These are phyloP conservation scores for Quercus aquifolioides DNA, from an alignment of 306 rosid genomes.

Conservation along the genomic window DNA sequence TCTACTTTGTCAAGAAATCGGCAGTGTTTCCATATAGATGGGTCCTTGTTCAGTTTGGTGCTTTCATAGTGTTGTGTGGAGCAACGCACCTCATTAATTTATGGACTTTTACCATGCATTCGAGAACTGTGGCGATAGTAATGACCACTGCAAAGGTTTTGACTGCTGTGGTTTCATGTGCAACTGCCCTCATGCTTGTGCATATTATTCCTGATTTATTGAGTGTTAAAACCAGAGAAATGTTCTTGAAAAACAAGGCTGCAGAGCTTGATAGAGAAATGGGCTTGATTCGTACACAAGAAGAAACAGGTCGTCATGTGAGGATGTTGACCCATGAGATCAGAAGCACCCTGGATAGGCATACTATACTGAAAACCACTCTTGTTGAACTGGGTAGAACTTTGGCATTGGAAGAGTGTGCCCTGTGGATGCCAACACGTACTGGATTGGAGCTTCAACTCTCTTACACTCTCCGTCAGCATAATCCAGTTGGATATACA, in stretches of 20 bases:
- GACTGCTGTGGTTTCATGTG: conserved; percentile 77
- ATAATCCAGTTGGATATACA: conserved; percentile 83
- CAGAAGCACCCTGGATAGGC: conserved; percentile 77
- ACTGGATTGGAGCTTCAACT: conserved; percentile 96
- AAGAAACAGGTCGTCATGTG: conserved; percentile 82
- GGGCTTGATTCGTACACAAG: conserved; percentile 79
- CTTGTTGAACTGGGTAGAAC: conserved; percentile 83
- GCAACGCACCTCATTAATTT: conserved; percentile 76
- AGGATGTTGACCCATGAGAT: conserved; percentile 83
- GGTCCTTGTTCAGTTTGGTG: conserved; percentile 89
- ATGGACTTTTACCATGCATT: conserved; percentile 62
- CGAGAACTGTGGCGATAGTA: conserved; percentile 65
- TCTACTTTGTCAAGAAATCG: conserved; percentile 78
- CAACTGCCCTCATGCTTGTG: conserved; percentile 79
- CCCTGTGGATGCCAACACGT: conserved; percentile 97
- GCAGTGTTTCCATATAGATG: conserved; percentile 78
- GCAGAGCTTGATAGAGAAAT: conserved; percentile 81
- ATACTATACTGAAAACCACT: conserved; percentile 68
- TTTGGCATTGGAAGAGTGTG: conserved; percentile 91
- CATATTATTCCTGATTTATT: conserved; percentile 77
- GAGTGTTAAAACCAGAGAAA: conserved; percentile 73
- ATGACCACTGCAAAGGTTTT: conserved; percentile 73
- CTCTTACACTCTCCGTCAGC: conserved; percentile 87
- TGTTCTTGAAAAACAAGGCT: conserved; percentile 76
- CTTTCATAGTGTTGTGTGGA: conserved; percentile 79